These are phyloP conservation scores for Candida endomychidarum DNA, from an alignment of 805 yeast genomes.

Conservation along the genomic window DNA sequence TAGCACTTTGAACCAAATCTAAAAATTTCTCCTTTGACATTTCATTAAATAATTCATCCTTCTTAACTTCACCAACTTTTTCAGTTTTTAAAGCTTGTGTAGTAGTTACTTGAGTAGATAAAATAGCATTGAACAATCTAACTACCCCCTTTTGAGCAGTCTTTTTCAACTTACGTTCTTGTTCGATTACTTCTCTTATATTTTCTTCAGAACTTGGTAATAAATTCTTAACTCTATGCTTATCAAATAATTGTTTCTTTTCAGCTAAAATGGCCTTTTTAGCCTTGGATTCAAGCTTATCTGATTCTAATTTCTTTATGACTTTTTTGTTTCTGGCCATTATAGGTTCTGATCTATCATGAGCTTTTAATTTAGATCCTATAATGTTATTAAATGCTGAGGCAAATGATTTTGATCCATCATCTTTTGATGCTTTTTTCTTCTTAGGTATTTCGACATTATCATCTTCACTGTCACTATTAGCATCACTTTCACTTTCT, in stretches of 20 bases:
- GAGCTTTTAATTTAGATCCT: constrained; percentile 83
- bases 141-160: constrained; percentile 89
- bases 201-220: constrained; percentile 63
- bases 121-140: constrained; percentile 76
- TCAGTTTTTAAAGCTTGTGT: constrained; percentile 49
- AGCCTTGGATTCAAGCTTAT: constrained; percentile 83
- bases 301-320: constrained; percentile 70
- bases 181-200: constrained; percentile 57
- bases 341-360: constrained; percentile 86
- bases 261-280: constrained; percentile 67
- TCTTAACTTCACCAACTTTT: constrained; percentile 45
- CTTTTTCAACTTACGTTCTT: constrained; percentile 69
- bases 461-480: constrained; percentile 26
- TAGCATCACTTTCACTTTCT: constrained; percentile 9
- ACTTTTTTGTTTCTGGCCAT: constrained; percentile 78
- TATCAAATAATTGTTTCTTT: constrained; percentile 64
- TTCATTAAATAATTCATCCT: constrained; percentile 67
- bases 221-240: constrained; percentile 65
- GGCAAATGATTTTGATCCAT: constrained; percentile 77
- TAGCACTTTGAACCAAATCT: constrained; percentile 57
- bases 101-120: constrained; percentile 71
- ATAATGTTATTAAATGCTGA: constrained; percentile 81
- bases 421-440: constrained; percentile 54
- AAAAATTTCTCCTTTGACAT: constrained; percentile 86
- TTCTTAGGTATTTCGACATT: constrained; percentile 34